A percentile compares a stretch with the other conserved stretches of the same genome.
These are phyloP conservation scores for Dictyostelium intermedium DNA, from an alignment of 78 protist genomes.

Conservation along the genomic window DNA sequence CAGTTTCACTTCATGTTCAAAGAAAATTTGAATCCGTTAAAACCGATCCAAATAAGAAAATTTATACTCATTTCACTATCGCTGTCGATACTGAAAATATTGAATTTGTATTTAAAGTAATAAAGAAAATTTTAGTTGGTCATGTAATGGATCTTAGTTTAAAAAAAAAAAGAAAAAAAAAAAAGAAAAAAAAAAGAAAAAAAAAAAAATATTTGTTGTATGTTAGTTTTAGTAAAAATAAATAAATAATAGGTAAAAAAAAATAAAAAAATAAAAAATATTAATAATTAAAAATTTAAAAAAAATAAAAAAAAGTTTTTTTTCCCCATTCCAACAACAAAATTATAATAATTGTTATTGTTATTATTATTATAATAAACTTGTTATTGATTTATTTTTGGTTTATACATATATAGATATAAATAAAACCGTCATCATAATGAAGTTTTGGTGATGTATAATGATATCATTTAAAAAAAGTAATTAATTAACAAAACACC, in stretches of 20 bases:
- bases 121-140: constrained; percentile 84
- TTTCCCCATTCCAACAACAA: neutral
- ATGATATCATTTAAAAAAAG: neutral
- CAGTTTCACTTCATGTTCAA: constrained; percentile 53
- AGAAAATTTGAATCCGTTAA: constrained; percentile 72
- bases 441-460: neutral
- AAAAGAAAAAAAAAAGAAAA: neutral
- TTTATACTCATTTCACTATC: constrained; percentile 92
- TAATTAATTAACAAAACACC: neutral
- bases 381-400: neutral
- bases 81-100: constrained; percentile 96
- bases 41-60: constrained; percentile 28
- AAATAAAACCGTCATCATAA: neutral
- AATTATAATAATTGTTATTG: neutral
- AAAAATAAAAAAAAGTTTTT: neutral
- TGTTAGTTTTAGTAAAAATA: neutral
- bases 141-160: constrained; percentile 27
- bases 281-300: neutral
- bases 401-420: neutral
- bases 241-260: neutral
- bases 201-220: neutral
- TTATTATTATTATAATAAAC: neutral
- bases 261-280: neutral
- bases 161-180: neutral
- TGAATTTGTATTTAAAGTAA: constrained; percentile 86